Conservation (phyloP, 169 alveolate species). For the Plasmodium gallinaceum region DNA sequence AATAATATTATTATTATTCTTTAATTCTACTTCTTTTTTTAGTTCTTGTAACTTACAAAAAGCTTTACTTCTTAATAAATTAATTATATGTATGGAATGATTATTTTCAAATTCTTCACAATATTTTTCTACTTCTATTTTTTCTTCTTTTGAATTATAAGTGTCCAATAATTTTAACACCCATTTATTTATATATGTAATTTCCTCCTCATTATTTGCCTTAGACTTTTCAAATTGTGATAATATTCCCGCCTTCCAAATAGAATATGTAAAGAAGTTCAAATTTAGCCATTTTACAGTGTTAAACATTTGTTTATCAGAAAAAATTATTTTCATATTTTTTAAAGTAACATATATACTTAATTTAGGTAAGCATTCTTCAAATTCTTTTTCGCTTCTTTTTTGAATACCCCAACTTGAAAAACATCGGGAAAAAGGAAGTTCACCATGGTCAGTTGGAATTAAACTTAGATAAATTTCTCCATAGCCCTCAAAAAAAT, state of each 20-base stretch:
- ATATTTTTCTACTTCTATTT: constrained; percentile 52
- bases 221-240: constrained; percentile 72
- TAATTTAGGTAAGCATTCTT: constrained; percentile 75
- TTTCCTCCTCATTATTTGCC: constrained; percentile 66
- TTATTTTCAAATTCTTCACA: constrained; percentile 66
- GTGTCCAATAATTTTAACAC: constrained; percentile 56
- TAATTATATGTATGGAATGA: constrained; percentile 70
- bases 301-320: constrained; percentile 69
- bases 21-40: constrained; percentile 58
- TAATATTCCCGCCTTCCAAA: constrained; percentile 70
- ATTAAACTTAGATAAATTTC: constrained; percentile 75
- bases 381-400: constrained; percentile 69
- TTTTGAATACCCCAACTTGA: constrained; percentile 75
- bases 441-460: constrained; percentile 75
- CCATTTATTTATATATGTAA: constrained; percentile 73
- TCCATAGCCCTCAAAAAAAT: constrained; percentile 69
- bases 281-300: constrained; percentile 66
- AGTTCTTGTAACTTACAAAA: constrained; percentile 71
- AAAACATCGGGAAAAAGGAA: constrained; percentile 77
- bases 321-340: constrained; percentile 68
- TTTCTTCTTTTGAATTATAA: constrained; percentile 68
- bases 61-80: constrained; percentile 68
- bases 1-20: not conserved
- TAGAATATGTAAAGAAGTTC: constrained; percentile 29
- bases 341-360: constrained; percentile 69